Evolutionary conservation across 805 yeast species (phyloP).

Genomic region (Jamesozyma spencerorum): DNA sequence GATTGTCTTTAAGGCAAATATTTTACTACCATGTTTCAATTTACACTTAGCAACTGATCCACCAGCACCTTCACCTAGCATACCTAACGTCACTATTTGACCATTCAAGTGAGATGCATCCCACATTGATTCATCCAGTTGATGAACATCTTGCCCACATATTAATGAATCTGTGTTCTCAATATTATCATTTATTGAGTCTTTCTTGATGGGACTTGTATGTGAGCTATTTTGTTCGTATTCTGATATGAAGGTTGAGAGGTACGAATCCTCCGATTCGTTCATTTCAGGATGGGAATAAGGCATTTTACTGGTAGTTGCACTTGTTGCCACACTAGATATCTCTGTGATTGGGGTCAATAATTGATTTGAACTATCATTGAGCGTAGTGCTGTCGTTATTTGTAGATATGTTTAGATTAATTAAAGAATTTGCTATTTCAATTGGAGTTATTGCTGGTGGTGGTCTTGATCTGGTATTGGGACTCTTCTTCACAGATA

Average conservation of each 20-base stretch:
- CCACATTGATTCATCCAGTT: conserved; percentile 72
- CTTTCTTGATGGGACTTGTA: conserved; percentile 9
- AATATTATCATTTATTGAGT: not conserved
- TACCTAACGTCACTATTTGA: conserved; percentile 57
- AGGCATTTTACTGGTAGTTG: conserved; percentile 1
- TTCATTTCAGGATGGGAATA: conserved; percentile 10
- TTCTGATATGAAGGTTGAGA: conserved; percentile 18
- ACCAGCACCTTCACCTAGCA: conserved; percentile 90
- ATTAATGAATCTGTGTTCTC: not conserved
- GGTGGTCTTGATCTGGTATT: conserved; percentile 3
- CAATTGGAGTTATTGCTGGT: conserved; percentile 4
- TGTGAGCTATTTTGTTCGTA: conserved; percentile 16
- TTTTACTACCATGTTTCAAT: conserved; percentile 45
- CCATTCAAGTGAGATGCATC: conserved; percentile 39
- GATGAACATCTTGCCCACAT: conserved; percentile 36
- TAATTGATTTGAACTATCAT: not conserved
- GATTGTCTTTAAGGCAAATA: conserved; percentile 71
- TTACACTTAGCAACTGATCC: conserved; percentile 81
- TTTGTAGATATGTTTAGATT: conserved; percentile 1
- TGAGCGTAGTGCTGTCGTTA: not conserved
- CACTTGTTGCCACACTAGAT: not conserved
- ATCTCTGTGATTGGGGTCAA: not conserved
- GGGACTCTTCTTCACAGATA: not conserved
- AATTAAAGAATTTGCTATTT: conserved; percentile 6
- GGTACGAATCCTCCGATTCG: conserved; percentile 19